These are phyloP conservation scores for Candida verbasci DNA, from an alignment of 805 yeast genomes.

Conservation along the genomic window DNA sequence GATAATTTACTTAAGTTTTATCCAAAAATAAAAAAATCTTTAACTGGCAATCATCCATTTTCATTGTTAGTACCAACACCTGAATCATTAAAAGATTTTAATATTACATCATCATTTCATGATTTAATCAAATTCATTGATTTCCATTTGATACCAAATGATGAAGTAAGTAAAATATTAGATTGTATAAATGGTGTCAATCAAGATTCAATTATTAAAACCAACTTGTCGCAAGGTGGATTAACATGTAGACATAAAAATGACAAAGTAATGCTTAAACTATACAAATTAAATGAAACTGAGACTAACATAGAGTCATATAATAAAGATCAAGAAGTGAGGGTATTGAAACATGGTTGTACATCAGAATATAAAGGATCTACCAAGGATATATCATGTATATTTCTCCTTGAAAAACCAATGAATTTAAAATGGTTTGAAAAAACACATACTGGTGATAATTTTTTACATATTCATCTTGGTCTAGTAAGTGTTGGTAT, in stretches of 20 bases:
- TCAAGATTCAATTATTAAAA: slow-evolving; percentile 27
- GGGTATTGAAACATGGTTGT: slow-evolving; percentile 60
- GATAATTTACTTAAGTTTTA: slow-evolving; percentile 42
- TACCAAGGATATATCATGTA: slow-evolving; percentile 39
- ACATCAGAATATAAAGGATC: slow-evolving; percentile 27
- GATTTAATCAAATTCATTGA: slow-evolving; percentile 52
- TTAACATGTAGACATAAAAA: slow-evolving; percentile 28
- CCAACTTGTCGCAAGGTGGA: slow-evolving; percentile 40
- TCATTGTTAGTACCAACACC: slow-evolving; percentile 75
- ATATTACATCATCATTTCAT: slow-evolving; percentile 39
- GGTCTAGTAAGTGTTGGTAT: slow-evolving; percentile 66
- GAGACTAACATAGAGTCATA: slow-evolving; percentile 25
- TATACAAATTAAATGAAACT: slow-evolving; percentile 3
- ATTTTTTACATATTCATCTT: slow-evolving; percentile 51
- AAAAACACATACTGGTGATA: slow-evolving; percentile 27
- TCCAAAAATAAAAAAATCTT: slow-evolving; percentile 37
- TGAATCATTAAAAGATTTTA: slow-evolving; percentile 49
- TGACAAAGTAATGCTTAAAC: slow-evolving; percentile 36
- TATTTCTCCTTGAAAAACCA: slow-evolving; percentile 64
- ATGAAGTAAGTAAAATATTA: slow-evolving; percentile 43
- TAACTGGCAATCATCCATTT: slow-evolving; percentile 26
- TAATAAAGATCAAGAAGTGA: slow-evolving; percentile 49
- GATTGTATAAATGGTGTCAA: slow-evolving; percentile 39
- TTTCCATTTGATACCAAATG: slow-evolving; percentile 65
- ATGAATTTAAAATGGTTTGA: slow-evolving; percentile 62